phyloP scores from a whole-genome alignment of 2,329 filamentous ascomycete species.

The Diaporthe citri region DNA sequence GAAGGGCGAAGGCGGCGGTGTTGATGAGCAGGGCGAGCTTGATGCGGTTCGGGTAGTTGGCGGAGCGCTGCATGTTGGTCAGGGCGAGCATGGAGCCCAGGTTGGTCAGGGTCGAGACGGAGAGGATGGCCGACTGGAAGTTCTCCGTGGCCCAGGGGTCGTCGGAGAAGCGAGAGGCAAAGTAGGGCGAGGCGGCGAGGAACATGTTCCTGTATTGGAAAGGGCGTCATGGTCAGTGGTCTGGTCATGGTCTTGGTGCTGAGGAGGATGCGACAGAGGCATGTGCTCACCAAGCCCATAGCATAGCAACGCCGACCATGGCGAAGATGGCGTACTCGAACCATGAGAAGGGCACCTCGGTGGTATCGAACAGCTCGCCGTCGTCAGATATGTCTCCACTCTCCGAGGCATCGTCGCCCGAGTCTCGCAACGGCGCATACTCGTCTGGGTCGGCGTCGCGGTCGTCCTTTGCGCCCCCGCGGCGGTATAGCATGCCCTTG shows the following conservation, averaged over 20 bases:
- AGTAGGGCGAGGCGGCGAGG: slow-evolving; percentile 93
- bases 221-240: background rate
- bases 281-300: slow-evolving; percentile 88
- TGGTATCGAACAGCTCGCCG: slow-evolving; percentile 46
- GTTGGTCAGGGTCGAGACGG: slow-evolving; percentile 88
- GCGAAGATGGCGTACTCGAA: slow-evolving; percentile 88
- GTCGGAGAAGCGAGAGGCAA: slow-evolving; percentile 82
- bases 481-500: slow-evolving; percentile 35
- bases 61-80: slow-evolving; percentile 82
- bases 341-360: slow-evolving; percentile 79
- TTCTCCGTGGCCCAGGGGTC: slow-evolving; percentile 79
- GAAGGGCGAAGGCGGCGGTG: slow-evolving; percentile 78
- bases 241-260: background rate
- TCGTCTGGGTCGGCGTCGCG: slow-evolving; percentile 38
- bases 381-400: slow-evolving; percentile 42
- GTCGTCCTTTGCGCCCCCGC: slow-evolving; percentile 47
- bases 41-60: slow-evolving; percentile 91
- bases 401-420: slow-evolving; percentile 43
- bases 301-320: slow-evolving; percentile 90
- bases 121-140: slow-evolving; percentile 91
- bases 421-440: slow-evolving; percentile 46
- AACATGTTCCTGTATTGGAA: slow-evolving; percentile 88
- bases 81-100: slow-evolving; percentile 81
- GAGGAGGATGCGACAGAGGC: slow-evolving; percentile 13
- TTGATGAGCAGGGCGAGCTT: slow-evolving; percentile 82